phyloP scores from a whole-genome alignment of 108 stramenopile genomes.

The Skeletonema costatum region DNA sequence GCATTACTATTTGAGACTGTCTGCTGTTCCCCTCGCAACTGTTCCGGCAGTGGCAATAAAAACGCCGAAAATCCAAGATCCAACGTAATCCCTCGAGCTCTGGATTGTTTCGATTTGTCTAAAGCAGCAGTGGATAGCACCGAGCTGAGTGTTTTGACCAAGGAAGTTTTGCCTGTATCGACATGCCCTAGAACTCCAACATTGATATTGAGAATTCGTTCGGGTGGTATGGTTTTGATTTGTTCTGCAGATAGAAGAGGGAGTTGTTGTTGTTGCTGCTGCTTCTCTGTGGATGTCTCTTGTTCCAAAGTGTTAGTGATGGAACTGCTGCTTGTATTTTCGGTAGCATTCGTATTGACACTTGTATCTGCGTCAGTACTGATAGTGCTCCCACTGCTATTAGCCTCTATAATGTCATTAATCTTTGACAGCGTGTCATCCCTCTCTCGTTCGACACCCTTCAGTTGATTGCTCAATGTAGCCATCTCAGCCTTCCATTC shows the following conservation, averaged over 20 bases:
- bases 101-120: constrained; percentile 95
- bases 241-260: constrained; percentile 40
- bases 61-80: constrained; percentile 98
- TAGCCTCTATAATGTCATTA: constrained; percentile 17
- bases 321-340: not conserved
- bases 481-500: constrained; percentile 35
- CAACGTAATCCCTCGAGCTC: constrained; percentile 96
- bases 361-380: not conserved
- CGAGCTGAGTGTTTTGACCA: constrained; percentile 95
- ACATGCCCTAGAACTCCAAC: constrained; percentile 98
- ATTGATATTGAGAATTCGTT: constrained; percentile 91
- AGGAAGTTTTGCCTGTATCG: constrained; percentile 96
- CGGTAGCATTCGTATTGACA: not conserved
- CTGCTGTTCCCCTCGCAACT: constrained; percentile 45
- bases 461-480: constrained; percentile 20
- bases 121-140: constrained; percentile 95
- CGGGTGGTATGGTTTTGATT: constrained; percentile 46
- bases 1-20: not conserved
- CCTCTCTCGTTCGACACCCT: constrained; percentile 25
- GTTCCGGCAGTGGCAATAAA: constrained; percentile 77
- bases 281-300: not conserved
- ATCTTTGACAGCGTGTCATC: constrained; percentile 9
- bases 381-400: not conserved
- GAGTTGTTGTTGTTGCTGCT: constrained; percentile 9
- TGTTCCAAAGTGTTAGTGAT: not conserved